A percentile compares a stretch with the other conserved stretches of the same genome.
Evolutionary conservation across 2,329 filamentous ascomycete genomes (phyloP).

Genomic region (Nothopassalora personata): DNA sequence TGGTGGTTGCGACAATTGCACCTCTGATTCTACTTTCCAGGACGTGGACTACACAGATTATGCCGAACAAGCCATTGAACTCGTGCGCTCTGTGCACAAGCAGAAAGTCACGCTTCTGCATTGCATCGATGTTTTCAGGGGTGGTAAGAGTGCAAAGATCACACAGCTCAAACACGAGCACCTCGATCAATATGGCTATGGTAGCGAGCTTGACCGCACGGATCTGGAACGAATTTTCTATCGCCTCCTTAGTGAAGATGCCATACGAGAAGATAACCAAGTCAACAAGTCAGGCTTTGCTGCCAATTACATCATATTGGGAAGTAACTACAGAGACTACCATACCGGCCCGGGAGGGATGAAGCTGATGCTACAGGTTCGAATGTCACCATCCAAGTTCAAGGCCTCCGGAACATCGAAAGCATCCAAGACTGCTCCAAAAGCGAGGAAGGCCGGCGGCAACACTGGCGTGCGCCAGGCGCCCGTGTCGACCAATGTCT

Average conservation of each 20-base stretch:
- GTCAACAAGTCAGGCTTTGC: constrained; percentile 55
- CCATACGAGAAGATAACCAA: constrained; percentile 58
- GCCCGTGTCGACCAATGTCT: constrained; percentile 62
- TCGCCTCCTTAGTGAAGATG: constrained; percentile 66
- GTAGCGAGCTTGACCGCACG: constrained; percentile 63
- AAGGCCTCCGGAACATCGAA: constrained; percentile 18
- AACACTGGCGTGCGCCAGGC: constrained; percentile 37
- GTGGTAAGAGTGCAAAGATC: constrained; percentile 57
- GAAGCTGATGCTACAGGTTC: constrained; percentile 50
- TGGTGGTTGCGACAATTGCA: constrained; percentile 83
- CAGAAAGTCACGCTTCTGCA: constrained; percentile 67
- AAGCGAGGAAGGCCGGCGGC: constrained; percentile 28
- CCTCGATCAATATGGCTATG: constrained; percentile 60
- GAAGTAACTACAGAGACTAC: constrained; percentile 35
- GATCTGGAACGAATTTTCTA: constrained; percentile 83
- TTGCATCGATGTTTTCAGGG: constrained; percentile 78
- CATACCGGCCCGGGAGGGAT: constrained; percentile 44
- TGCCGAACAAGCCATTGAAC: constrained; percentile 63
- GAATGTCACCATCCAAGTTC: constrained; percentile 26
- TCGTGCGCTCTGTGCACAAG: constrained; percentile 56
- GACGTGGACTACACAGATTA: constrained; percentile 70
- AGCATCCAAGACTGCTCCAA: constrained; percentile 31
- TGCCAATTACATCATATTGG: constrained; percentile 61
- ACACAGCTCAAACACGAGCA: constrained; percentile 49
- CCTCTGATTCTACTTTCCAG: constrained; percentile 64